Base-by-base conservation (phyloP, 257 asterid genomes). In the Verbascum thapsus region DNA sequence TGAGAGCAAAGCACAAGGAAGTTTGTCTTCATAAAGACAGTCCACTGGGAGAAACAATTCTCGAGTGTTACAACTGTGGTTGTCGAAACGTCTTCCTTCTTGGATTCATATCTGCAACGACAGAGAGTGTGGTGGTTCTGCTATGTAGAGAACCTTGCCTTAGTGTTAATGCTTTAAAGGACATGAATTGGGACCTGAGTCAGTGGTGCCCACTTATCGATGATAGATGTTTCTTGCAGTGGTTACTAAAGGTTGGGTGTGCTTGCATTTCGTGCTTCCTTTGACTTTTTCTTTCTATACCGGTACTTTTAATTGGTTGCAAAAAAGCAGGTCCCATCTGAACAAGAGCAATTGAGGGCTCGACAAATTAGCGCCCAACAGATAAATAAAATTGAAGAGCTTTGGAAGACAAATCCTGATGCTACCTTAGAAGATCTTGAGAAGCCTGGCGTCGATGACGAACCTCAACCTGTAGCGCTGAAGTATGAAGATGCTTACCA, bases 131-230 rank as follows among this genome's bases (percentile, higher is more conserved):
- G 61, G 96, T 94, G 13, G 99, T 94, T 66, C 90, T 94, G 67
- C 95, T 94, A 13, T 94, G 98, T 64, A 78, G 98, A 73, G 98
- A 94, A 76, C 98, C 98, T 26, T 94, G 99, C 61, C 86, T 94
- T 58, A 84, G 79, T 72, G 91, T 83, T 40, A 90, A 88, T 78
- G 99, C 96, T 12, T 67, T 94, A 61, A 94, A 94, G 77, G 99
- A 94, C 81, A 87, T 90, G 98, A 94, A 94, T 63, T 94, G 99
- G 99, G 99, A 94, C 80, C 75, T 94, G 80, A 90, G 98, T 72
- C 96, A 94, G 76, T 94, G 99, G 99, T 94, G 98, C 79, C 99
- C 99, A 3, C 95, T 94, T 63, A 94, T 94, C 48, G 98, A 94
- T 74, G 99, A 94, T 70, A 81, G 99, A 70, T 90, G 96, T 71